Base-by-base conservation (phyloP, 257 asterid species). In the Scutellaria baicalensis region DNA sequence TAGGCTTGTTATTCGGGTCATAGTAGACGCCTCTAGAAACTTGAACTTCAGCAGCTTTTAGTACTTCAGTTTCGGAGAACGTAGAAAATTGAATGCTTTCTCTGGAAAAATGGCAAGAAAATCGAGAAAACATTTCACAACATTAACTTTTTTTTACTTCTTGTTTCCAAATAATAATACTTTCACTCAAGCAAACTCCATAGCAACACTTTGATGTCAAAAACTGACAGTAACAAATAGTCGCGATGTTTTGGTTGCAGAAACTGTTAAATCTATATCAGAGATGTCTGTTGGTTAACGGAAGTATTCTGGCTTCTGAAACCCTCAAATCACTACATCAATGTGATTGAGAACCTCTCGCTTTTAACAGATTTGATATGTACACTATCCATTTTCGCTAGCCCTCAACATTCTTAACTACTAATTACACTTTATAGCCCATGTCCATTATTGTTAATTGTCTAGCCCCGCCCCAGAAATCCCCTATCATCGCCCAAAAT, bases 81-180 rank as follows among this genome's bases (percentile, higher is more conserved):
- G 87, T 77, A 1, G 93, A 89, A 76, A 91, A 93, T 6, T 78
- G 79, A 47, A 93, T 83, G 82, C 97, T 90, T 69, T 89, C 86
- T 73, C 97, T 93, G 88, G 50, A 75, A 61, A 77, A 69, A 66
- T 36, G 63, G 17, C 58, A 64, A 17, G 72, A 66, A 21, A 60
- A 77, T 6, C 14, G 9, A 43, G 23, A 33, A 58, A 49, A 59
- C 49, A 75, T 63, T 14, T 9, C 65, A 77, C 55, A 21, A 52
- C 60, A 66, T 11, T 48, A 61, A 73, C 27, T 38, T 35, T 36
- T 70, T 20, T 23, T 2, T n/a, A 33, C 31, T 16, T 47, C 16
- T 23, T 45, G 43, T 4, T 39, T 14, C 2, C 13, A 48, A 6
- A 23, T 21, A 35, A 36, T 33, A 55, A 40, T 40, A 40, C 44